A percentile compares a stretch with the other conserved stretches of the same genome.
phyloP scores from a whole-genome alignment of 208 protist genomes.

The Perkinsela sp. region DNA sequence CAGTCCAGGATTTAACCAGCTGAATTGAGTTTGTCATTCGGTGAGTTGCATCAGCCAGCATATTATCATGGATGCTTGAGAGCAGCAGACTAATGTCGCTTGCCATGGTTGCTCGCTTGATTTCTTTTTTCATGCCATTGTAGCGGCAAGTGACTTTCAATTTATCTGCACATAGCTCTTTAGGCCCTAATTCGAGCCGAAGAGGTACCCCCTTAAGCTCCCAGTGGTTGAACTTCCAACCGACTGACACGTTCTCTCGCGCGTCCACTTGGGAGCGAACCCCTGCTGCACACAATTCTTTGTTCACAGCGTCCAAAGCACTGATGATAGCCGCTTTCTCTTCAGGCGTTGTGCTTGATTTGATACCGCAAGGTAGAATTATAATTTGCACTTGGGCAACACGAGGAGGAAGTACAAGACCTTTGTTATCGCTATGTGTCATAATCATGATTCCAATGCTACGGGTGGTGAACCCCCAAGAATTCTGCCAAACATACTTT shows the following conservation, averaged over 20 bases:
- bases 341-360: conserved; percentile 27
- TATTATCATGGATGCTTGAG: conserved; percentile 58
- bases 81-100: conserved; percentile 16
- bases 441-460: conserved; percentile 90
- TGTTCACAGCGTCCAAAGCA: conserved; percentile 18
- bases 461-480: conserved; percentile 92
- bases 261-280: conserved; percentile 66
- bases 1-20: conserved; percentile 37
- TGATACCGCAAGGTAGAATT: conserved; percentile 69
- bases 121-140: conserved; percentile 19
- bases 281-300: conserved; percentile 22
- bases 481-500: conserved; percentile 83
- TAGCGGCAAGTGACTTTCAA: conserved; percentile 25
- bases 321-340: conserved; percentile 17
- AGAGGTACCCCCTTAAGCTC: conserved; percentile 86
- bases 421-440: conserved; percentile 92
- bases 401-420: conserved; percentile 88
- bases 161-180: conserved; percentile 56
- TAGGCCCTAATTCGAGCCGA: conserved; percentile 87
- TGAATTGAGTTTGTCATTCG: conserved; percentile 18
- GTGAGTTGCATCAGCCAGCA: conserved; percentile 30
- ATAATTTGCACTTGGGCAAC: conserved; percentile 79
- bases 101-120: conserved; percentile 18
- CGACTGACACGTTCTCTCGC: conserved; percentile 76
- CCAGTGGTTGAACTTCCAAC: conserved; percentile 93